Conservation (phyloP, 768 basidiomycete genomes). For the Amanita inopinata region DNA sequence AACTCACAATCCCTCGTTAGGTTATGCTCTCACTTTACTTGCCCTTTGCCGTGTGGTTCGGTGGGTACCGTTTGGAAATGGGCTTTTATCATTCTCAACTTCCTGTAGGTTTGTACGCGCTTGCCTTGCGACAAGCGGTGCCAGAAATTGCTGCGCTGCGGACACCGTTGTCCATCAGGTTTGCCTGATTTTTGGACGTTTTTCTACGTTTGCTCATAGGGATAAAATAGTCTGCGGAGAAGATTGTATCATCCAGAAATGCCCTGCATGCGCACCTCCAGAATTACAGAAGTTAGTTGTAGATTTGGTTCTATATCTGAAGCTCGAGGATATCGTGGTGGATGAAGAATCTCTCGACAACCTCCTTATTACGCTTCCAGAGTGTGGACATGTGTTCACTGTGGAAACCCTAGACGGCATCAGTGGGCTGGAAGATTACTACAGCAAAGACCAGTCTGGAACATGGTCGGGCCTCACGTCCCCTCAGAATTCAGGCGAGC, state of each 20-base stretch:
- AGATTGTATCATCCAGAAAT: conserved; percentile 44
- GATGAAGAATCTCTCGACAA: conserved; percentile 33
- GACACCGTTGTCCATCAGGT: conserved; percentile 64
- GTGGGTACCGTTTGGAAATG: conserved; percentile 28
- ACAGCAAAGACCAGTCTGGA: conserved; percentile 27
- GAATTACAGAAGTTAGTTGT: conserved; percentile 34
- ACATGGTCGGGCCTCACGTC: conserved; percentile 34
- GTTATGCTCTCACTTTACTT: conserved; percentile 43
- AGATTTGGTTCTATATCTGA: conserved; percentile 47
- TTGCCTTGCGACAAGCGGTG: conserved; percentile 57
- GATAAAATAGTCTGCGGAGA: conserved; percentile 53
- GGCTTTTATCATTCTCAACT: not conserved
- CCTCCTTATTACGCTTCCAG: conserved; percentile 48
- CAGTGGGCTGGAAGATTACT: conserved; percentile 42
- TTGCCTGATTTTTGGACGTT: conserved; percentile 10
- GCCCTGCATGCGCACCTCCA: conserved; percentile 37
- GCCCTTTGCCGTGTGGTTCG: conserved; percentile 60
- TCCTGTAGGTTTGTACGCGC: conserved; percentile 46
- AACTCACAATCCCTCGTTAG: conserved; percentile 18
- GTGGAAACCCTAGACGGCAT: conserved; percentile 62
- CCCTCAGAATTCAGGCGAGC: conserved; percentile 25
- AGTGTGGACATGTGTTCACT: conserved; percentile 58
- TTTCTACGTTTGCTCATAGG: not conserved
- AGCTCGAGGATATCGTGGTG: conserved; percentile 37
- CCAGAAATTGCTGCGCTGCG: conserved; percentile 37